Evolutionary conservation across 768 basidiomycete species (phyloP), one percentile per base, ranked within the genome.

Genomic region (Postia placenta): DNA sequence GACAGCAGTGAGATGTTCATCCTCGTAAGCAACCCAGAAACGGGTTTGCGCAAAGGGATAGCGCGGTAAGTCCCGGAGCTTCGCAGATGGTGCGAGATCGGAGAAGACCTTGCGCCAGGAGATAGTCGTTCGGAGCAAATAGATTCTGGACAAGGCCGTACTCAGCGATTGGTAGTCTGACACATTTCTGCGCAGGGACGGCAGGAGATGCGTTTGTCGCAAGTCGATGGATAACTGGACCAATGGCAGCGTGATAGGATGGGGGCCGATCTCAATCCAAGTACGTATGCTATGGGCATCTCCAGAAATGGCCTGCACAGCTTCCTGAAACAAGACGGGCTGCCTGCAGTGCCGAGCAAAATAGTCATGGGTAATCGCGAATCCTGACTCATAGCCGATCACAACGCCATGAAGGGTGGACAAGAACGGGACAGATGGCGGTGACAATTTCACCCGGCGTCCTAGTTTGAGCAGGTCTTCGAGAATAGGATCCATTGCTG

Each of bases 261-360:
- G 81, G 11, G 85, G 82, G 1, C 85, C 80, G 37, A 87, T 72
- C 61, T 88, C 86, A 6, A 88, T 68, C 79, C 80, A 87, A 0
- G 69, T 71, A 36, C 69, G 69, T 5, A 71, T 60, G 12, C 59
- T 20, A 12, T 49, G 51, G 4, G 65, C 53, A 1, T n/a, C n/a
- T n/a, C n/a, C n/a, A n/a, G n/a, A n/a, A n/a, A n/a, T n/a, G n/a
- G n/a, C 64, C n/a, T 60, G 64, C 2, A 87, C 59, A 11, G 78
- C 78, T 22, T 69, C 67, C 12, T 73, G 66, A 55, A 85, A 86
- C 25, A 62, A 70, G 9, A 82, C 84, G 24, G 81, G 80, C 51
- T 75, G 69, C 4, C 62, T 66, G 56, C 81, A 83, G 52, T 87
- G 85, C 12, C 68, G 74, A 20, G 69, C 67, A 54, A 85, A 77